A percentile compares a stretch with the other conserved stretches of the same genome.
Evolutionary conservation across 1,139 yeast species (phyloP).

Genomic region (Blastobotrys malaysiensis): DNA sequence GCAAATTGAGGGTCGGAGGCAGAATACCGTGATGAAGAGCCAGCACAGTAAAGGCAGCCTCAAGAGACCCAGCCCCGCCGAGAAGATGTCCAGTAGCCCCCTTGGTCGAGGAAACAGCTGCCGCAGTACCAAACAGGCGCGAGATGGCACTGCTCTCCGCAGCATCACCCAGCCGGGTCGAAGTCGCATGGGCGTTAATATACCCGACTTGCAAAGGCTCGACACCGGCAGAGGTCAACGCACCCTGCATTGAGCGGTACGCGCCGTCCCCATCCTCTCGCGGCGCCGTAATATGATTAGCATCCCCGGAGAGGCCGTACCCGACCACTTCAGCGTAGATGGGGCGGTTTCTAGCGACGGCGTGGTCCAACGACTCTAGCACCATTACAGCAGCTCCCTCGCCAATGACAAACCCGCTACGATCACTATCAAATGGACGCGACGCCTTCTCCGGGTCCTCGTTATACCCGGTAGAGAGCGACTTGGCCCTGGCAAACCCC

Average conservation of each 20-base stretch:
- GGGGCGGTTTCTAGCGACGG: conserved; percentile 47
- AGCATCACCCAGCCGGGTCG: conserved; percentile 81
- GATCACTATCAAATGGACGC: conserved; percentile 74
- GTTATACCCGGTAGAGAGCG: conserved; percentile 61
- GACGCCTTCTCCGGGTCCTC: conserved; percentile 64
- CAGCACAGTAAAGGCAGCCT: conserved; percentile 71
- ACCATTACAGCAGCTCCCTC: conserved; percentile 88
- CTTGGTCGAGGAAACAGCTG: conserved; percentile 70
- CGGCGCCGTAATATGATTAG: conserved; percentile 91
- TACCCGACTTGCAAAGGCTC: conserved; percentile 53
- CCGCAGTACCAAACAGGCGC: conserved; percentile 36
- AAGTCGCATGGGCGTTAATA: conserved; percentile 95
- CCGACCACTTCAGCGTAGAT: conserved; percentile 82
- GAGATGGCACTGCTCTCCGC: conserved; percentile 80
- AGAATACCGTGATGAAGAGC: conserved; percentile 52
- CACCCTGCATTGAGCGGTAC: conserved; percentile 70
- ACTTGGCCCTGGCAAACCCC: conserved; percentile 87
- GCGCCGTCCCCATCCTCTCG: conserved; percentile 82
- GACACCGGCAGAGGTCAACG: conserved; percentile 48
- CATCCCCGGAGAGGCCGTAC: conserved; percentile 90
- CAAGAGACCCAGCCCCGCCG: conserved; percentile 97
- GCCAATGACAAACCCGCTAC: conserved; percentile 87
- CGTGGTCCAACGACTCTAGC: conserved; percentile 74
- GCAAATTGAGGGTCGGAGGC: conserved; percentile 80
- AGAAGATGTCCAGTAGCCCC: conserved; percentile 90